Evolutionary conservation across 83 land plant genomes (phyloP), one percentile per base, ranked within the genome.

Genomic region (Thuja plicata): DNA sequence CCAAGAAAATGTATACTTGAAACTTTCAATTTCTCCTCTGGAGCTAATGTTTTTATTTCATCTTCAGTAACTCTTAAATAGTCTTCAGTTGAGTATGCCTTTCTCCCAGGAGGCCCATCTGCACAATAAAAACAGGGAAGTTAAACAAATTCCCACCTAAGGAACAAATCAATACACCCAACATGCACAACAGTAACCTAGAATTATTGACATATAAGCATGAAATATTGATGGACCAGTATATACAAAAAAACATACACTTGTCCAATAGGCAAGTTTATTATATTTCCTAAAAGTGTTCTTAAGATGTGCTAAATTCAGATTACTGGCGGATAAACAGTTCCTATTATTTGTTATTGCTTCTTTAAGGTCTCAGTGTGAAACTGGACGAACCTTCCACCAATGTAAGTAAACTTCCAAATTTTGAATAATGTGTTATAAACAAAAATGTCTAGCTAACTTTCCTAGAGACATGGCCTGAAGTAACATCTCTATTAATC

Each of bases 1-100:
- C 54, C 2, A 76, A 32, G 41, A 34, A 19, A 81, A 27, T 37
- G 35, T 57, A 87, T 41, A 34, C 46, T 38, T 41, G 55, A 84
- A 88, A 90, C 92, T 87, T 91, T 91, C 35, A 77, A 90, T 37
- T 91, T 90, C 37, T 92, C 93, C 79, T 92, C 93, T 71, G 89
- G 70, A 30, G 85, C 89, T 32, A 92, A 50, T 87, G 84, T 84
- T 21, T 87, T 87, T 55, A 87, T 88, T 91, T 92, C 91, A 19
- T 92, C 93, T 87, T 91, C 89, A 1, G 89, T 91, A 19, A 91
- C 87, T 76, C 48, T 87, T 24, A 89, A 76, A 87, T 91, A 92
- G 62, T 92, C 93, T 60, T 92, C 93, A 45, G 89, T 89, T 17
- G 90, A 83, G 50, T 89, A 91, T 48, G 92, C 87, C 48, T 76